Conservation (phyloP, 1,284 basidiomycete species). For the Melampsora americana region DNA sequence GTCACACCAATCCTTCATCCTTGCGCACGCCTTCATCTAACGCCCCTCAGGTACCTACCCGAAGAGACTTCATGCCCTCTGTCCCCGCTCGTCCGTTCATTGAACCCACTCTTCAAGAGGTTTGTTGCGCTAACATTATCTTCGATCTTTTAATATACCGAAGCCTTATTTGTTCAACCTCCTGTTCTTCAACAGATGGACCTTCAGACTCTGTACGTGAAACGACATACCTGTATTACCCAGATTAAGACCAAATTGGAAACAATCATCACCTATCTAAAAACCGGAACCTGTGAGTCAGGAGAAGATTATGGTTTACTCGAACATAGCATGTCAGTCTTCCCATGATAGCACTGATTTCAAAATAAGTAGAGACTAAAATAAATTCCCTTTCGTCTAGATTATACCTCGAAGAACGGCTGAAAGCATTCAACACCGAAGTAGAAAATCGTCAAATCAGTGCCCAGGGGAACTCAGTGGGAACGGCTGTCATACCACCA, state of each 20-base stretch:
- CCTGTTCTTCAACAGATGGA: slow-evolving; percentile 19
- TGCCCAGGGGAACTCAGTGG: not conserved
- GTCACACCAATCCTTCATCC: not conserved
- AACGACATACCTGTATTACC: slow-evolving; percentile 29
- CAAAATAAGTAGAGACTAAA: not conserved
- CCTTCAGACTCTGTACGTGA: slow-evolving; percentile 36
- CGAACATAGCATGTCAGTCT: slow-evolving; percentile 17
- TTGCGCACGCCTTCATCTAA: not conserved
- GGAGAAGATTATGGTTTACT: slow-evolving; percentile 37
- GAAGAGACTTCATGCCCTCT: not conserved
- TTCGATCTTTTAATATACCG: not conserved
- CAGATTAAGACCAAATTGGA: slow-evolving; percentile 21
- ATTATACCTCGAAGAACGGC: slow-evolving; percentile 20
- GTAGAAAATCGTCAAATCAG: slow-evolving; percentile 16
- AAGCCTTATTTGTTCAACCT: not conserved
- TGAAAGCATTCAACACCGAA: slow-evolving; percentile 30
- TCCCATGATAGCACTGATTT: not conserved
- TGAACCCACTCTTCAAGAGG: slow-evolving; percentile 34
- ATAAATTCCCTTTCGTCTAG: not conserved
- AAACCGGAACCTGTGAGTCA: slow-evolving; percentile 19
- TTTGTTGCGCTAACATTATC: not conserved
- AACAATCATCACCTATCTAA: slow-evolving; percentile 15
- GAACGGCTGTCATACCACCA: not conserved
- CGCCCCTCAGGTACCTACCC: not conserved
- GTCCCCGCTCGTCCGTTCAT: slow-evolving; percentile 12